Base-by-base conservation (phyloP, 768 basidiomycete species). In the Podaxis sp. region DNA sequence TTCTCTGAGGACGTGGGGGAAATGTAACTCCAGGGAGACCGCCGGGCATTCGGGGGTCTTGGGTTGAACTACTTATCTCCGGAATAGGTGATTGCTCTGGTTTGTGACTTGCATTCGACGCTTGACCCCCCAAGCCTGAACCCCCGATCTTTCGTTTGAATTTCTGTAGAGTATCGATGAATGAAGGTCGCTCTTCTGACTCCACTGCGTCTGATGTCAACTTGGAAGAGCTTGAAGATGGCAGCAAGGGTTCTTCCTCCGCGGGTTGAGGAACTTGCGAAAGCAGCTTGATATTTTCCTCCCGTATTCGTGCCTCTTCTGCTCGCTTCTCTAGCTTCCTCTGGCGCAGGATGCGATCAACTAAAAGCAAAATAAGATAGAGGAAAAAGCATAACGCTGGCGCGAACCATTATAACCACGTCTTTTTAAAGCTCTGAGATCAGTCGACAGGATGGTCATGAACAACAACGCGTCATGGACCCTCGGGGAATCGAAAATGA, bases 391-490 rank as follows among this genome's bases (percentile, higher is more conserved):
- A 36, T 1, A 55, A 12, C 10, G 62, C 33, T 17, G 51, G 12
- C 38, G 20, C 78, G 3, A 66, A 90, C 92, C 89, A 68, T 95
- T 93, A 71, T 93, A 96, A 4, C 94, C 95, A 65, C 94, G 80
- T 41, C 94, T 79, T 68, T 87, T 89, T 65, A 97, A 73, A 2
- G 93, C 87, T 63, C 86, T 84, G 44, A 98, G 75, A 66, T 96
- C 93, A 0, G 96, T 98, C 0, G 94, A 93, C 17, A 99, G 81
- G 58, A 99, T 93, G 0, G 95, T 97, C 85, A 93, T 91, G 67
- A 99, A 89, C 7, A 99, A 72, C 6, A 99, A 79, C 0, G 91
- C 86, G 71, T 99, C 96, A 70, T 95, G 93, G 26, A 88, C 84
- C 73, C 91, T 90, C 2, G 87, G 87, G 7, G 85, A 81, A 60